These are phyloP conservation scores for Tuber borchii DNA, from an alignment of 495 filamentous ascomycete genomes.

Conservation along the genomic window DNA sequence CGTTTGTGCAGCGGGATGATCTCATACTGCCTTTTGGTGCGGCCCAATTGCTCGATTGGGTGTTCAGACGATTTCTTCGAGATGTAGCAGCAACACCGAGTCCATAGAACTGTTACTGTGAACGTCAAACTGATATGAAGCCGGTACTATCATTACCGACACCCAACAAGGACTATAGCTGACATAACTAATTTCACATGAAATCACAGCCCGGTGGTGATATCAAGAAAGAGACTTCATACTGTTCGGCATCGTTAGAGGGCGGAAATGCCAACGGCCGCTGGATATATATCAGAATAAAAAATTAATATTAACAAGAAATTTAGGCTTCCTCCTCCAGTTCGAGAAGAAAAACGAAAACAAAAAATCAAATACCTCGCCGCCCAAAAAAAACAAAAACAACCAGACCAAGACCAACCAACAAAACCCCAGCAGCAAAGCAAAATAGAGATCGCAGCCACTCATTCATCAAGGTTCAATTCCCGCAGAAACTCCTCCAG, in stretches of 20 bases:
- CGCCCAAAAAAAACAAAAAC: constrained; percentile 12
- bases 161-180: neutral
- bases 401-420: constrained; percentile 23
- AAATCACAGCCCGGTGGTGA: neutral
- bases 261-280: neutral
- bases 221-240: neutral
- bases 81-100: neutral
- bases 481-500: constrained; percentile 39
- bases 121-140: neutral
- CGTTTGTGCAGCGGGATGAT: neutral
- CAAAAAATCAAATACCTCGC: constrained; percentile 17
- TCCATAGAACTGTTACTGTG: neutral
- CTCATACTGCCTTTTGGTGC: neutral
- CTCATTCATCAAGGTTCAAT: constrained; percentile 28
- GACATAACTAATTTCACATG: neutral
- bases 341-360: constrained; percentile 11
- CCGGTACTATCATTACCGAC: neutral
- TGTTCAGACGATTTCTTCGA: neutral
- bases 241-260: neutral
- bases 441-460: constrained; percentile 14
- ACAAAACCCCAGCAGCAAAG: constrained; percentile 21
- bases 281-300: constrained; percentile 13
- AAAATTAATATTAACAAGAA: constrained; percentile 16
- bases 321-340: constrained; percentile 14
- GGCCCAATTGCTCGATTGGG: neutral